phyloP scores from a whole-genome alignment of 2,329 filamentous ascomycete species.

The Hypomyces perniciosus region DNA sequence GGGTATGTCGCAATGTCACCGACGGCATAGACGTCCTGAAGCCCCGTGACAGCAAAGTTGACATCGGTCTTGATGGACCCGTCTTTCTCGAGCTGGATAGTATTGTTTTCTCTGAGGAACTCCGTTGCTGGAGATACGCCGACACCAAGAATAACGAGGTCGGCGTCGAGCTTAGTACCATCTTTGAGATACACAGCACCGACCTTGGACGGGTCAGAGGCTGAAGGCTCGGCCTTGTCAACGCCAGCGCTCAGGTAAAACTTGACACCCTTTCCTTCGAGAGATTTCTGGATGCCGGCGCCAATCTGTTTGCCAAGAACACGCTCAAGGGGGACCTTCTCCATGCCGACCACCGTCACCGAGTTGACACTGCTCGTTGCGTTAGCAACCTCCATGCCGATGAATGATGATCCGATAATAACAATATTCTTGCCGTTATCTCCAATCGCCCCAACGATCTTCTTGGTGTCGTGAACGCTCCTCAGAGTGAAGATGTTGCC shows the following conservation, averaged over 20 bases:
- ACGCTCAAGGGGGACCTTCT: constrained; percentile 74
- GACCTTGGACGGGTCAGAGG: constrained; percentile 62
- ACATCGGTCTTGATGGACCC: constrained; percentile 81
- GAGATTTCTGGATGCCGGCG: constrained; percentile 66
- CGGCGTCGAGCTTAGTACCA: constrained; percentile 75
- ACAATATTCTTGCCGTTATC: constrained; percentile 87
- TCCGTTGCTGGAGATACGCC: constrained; percentile 82
- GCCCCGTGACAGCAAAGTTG: constrained; percentile 66
- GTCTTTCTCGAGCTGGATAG: constrained; percentile 68
- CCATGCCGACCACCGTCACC: constrained; percentile 85
- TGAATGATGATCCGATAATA: constrained; percentile 88
- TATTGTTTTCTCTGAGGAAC: constrained; percentile 68
- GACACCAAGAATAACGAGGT: constrained; percentile 86
- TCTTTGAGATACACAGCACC: constrained; percentile 80
- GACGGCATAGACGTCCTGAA: constrained; percentile 83
- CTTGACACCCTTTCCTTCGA: constrained; percentile 83
- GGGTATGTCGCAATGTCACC: constrained; percentile 95
- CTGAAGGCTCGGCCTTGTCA: constrained; percentile 71
- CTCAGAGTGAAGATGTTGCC: constrained; percentile 83
- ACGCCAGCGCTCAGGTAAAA: constrained; percentile 80
- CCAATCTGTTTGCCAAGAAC: constrained; percentile 81
- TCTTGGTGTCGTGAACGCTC: constrained; percentile 67
- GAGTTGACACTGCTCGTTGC: constrained; percentile 72
- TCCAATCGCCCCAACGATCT: constrained; percentile 73
- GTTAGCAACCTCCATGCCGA: constrained; percentile 95